Evolutionary conservation across 768 basidiomycete genomes (phyloP), one percentile per base, ranked within the genome.

Genomic region (Lactarius evosmus): DNA sequence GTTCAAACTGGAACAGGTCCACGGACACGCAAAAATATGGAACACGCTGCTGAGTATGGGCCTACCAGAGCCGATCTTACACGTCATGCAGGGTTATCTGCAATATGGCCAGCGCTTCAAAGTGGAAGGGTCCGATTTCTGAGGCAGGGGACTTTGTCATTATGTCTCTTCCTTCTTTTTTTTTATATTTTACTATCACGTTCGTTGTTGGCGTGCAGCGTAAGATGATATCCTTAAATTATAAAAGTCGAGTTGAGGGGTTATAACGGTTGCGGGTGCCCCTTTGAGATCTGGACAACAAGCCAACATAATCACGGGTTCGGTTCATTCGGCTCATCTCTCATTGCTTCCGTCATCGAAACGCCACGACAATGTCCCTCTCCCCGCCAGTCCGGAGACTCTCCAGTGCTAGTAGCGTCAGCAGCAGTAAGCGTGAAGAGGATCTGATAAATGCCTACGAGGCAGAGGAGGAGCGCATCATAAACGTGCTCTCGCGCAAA

Each of bases 21-120:
- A 98, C 68, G 97, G 97, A 0, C 90, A 94, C 69, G 89, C 87
- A 65, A 98, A 98, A 78, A 94, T 98, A 65, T 85, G 88, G 58
- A 97, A 93, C 73, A 95, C 95, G 7, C 76, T 99, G 30, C 76
- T 97, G 60, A 96, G 94, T 72, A 95, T 97, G 91, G 91, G 93
- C 3, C 80, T 98, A 8, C 95, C 95, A 1, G 91, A 93, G 2
- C 82, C 89, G 8, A 89, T 97, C 61, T 79, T 91, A 70, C 94
- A 91, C 77, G 91, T 97, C 69, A 94, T 98, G 92, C 87, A 95
- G 67, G 87, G 88, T 66, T 95, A 93, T 73, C 77, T 96, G 73
- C 84, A 88, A 69, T 96, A 95, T 74, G 95, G 93, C 16, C 86
- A 85, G 74, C 80, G 78, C 58, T 97, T 98, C 80, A 89, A 89